These are phyloP conservation scores for Fusarium xylarioides DNA, from an alignment of 2,329 filamentous ascomycete genomes.

Conservation along the genomic window DNA sequence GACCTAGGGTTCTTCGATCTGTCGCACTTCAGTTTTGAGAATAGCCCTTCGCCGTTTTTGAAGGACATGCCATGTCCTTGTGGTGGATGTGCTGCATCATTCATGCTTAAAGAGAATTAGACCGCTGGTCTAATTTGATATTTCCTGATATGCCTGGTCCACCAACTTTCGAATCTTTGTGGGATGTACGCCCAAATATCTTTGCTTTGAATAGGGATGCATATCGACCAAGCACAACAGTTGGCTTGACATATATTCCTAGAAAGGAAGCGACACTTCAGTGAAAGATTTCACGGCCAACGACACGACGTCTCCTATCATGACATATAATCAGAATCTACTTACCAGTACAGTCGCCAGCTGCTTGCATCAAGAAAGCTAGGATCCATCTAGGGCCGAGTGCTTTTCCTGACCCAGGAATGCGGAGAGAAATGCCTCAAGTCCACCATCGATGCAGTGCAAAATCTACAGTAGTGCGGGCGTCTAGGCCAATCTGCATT, in stretches of 20 bases:
- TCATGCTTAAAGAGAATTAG: slow-evolving; percentile 11
- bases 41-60: slow-evolving; percentile 26
- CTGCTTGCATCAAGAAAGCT: neutral
- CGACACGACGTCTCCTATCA: neutral
- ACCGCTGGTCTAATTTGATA: slow-evolving; percentile 6
- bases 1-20: slow-evolving; percentile 24
- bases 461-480: slow-evolving; percentile 12
- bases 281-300: neutral
- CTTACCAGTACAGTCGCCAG: neutral
- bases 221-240: neutral
- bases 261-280: neutral
- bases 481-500: slow-evolving; percentile 21
- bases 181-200: neutral
- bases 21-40: slow-evolving; percentile 27
- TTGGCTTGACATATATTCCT: neutral
- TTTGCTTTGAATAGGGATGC: neutral
- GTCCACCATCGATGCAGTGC: slow-evolving; percentile 34
- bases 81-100: slow-evolving; percentile 23
- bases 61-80: slow-evolving; percentile 28
- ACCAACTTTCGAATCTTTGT: slow-evolving; percentile 1
- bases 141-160: slow-evolving; percentile 6
- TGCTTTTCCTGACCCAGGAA: slow-evolving; percentile 24
- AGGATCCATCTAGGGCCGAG: slow-evolving; percentile 4
- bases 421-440: slow-evolving; percentile 49
- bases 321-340: neutral